Percentiles rank a stretch among this genome's conserved stretches.
phyloP scores from a whole-genome alignment of 345 rosid species.

The Psidium guajava region DNA sequence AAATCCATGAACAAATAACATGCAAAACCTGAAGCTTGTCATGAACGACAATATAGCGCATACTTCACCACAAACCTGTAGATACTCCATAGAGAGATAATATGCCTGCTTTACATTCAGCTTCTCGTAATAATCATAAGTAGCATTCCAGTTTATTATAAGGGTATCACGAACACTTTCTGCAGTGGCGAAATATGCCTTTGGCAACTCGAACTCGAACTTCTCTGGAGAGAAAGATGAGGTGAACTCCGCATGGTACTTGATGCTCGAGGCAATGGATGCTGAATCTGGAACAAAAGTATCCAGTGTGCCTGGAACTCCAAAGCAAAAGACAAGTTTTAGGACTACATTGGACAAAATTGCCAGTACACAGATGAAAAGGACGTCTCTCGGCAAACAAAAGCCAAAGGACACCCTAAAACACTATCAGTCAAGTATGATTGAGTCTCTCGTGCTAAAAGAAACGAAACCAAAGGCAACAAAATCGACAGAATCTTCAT shows the following conservation, averaged over 20 bases:
- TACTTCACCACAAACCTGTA: constrained; percentile 24
- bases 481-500: not conserved
- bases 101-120: constrained; percentile 42
- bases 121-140: constrained; percentile 29
- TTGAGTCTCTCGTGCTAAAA: not conserved
- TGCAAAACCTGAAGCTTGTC: not conserved
- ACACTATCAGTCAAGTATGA: not conserved
- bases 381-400: not conserved
- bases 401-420: not conserved
- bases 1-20: not conserved
- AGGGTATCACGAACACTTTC: constrained; percentile 38
- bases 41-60: not conserved
- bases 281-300: constrained; percentile 22
- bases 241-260: constrained; percentile 47
- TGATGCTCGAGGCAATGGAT: constrained; percentile 33
- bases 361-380: not conserved
- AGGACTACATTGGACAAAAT: not conserved
- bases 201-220: constrained; percentile 38
- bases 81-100: constrained; percentile 53
- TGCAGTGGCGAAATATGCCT: constrained; percentile 42
- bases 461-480: not conserved
- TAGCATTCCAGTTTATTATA: constrained; percentile 49
- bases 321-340: not conserved
- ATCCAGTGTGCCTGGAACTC: constrained; percentile 20
- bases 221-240: constrained; percentile 37